A percentile compares a stretch with the other conserved stretches of the same genome.
Evolutionary conservation across 257 asterid genomes (phyloP).

Genomic region (Gentiana macrophylla): DNA sequence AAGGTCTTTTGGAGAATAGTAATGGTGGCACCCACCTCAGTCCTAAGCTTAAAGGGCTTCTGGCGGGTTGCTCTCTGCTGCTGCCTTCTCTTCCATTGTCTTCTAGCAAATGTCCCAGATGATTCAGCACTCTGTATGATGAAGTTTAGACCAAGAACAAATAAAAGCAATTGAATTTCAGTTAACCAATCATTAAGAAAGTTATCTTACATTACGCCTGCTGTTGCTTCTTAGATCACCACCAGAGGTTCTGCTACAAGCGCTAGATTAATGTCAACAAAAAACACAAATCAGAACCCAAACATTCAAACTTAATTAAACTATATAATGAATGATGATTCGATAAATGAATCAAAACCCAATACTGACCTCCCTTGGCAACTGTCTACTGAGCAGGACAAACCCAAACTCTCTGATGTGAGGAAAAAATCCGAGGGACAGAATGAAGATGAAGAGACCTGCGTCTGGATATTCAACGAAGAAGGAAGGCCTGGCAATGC

Average conservation of each 20-base stretch:
- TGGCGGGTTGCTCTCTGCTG: conserved; percentile 38
- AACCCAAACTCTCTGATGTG: conserved; percentile 71
- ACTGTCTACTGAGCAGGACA: conserved; percentile 48
- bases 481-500: conserved; percentile 49
- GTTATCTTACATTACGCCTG: conserved; percentile 56
- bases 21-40: conserved; percentile 45
- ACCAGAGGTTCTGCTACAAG: conserved; percentile 38
- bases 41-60: conserved; percentile 72
- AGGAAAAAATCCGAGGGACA: conserved; percentile 64
- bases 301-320: no score
- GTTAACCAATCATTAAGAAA: not conserved
- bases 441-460: conserved; percentile 47
- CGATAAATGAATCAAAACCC: not conserved
- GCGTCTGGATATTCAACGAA: conserved; percentile 24
- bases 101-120: conserved; percentile 29
- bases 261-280: conserved; percentile 18
- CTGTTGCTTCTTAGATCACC: conserved; percentile 30
- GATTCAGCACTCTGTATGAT: conserved; percentile 58
- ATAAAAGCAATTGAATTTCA: not conserved
- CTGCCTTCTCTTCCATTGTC: conserved; percentile 50
- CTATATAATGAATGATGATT: no score
- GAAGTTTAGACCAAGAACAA: no score
- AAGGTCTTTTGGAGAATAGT: no score
- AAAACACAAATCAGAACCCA: no score
- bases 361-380: conserved; percentile 55